Evolutionary conservation across 1,139 yeast genomes (phyloP).

Genomic region (Tardiomyces digboiensis): DNA sequence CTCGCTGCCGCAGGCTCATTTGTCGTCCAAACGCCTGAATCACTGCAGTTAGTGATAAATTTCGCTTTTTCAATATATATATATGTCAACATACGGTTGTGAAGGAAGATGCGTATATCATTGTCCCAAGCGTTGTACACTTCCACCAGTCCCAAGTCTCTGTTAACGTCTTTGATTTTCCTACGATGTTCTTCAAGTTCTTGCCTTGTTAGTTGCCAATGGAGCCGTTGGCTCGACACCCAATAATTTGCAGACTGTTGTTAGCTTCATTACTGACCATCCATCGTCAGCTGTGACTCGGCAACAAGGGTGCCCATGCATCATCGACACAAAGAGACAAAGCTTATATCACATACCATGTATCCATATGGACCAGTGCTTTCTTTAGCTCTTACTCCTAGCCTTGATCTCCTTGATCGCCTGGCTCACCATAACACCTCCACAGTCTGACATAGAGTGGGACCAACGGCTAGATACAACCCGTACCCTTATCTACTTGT

Average conservation of each 20-base stretch:
- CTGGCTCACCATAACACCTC: no score
- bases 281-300: no score
- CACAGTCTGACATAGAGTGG: no score
- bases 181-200: constrained; percentile 34
- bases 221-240: constrained; percentile 52
- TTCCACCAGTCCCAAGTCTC: constrained; percentile 12
- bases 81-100: constrained; percentile 16
- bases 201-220: constrained; percentile 53
- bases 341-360: no score
- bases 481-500: no score
- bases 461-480: no score
- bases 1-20: constrained; percentile 68
- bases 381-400: no score
- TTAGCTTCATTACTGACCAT: no score
- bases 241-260: constrained; percentile 48
- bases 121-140: constrained; percentile 25
- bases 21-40: constrained; percentile 71
- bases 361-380: no score
- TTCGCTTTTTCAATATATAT: constrained; percentile 6
- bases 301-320: no score
- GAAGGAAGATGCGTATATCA: constrained; percentile 33
- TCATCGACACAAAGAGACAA: no score
- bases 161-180: constrained; percentile 21
- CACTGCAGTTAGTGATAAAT: constrained; percentile 25
- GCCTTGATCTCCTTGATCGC: no score